Percentiles rank a stretch among this genome's conserved stretches.
Conservation (phyloP, 495 filamentous ascomycete genomes). For the Xylaria palmicola region DNA sequence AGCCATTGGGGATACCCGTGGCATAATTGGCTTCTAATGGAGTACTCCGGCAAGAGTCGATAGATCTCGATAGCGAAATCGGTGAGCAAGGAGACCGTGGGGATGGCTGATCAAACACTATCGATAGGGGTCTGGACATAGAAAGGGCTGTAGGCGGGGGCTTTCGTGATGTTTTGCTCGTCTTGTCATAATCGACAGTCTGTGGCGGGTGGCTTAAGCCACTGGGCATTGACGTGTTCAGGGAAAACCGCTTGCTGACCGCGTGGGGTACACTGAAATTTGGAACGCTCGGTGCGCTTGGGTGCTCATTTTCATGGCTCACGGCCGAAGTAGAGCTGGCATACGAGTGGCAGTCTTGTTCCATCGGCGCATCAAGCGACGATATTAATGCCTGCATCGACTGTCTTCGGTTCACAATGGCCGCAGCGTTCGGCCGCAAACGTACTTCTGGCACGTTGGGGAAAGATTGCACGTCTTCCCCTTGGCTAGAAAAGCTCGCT, state of each 20-base stretch:
- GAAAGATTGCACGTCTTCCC: slow-evolving; percentile 34
- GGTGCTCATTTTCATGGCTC: slow-evolving; percentile 20
- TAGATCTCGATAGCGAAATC: slow-evolving; percentile 3
- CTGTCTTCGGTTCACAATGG: slow-evolving; percentile 52
- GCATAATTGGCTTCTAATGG: background rate
- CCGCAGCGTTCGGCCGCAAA: slow-evolving; percentile 50
- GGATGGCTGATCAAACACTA: slow-evolving; percentile 50
- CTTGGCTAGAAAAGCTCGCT: slow-evolving; percentile 42
- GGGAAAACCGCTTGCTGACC: slow-evolving; percentile 42
- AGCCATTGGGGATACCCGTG: slow-evolving; percentile 1
- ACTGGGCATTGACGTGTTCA: slow-evolving; percentile 21
- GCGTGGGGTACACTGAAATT: slow-evolving; percentile 52
- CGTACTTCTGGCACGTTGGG: slow-evolving; percentile 32
- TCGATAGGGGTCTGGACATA: slow-evolving; percentile 47
- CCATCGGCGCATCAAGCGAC: slow-evolving; percentile 36
- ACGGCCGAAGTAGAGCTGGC: slow-evolving; percentile 6
- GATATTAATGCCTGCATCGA: slow-evolving; percentile 52
- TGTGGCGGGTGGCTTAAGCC: slow-evolving; percentile 13
- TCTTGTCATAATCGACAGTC: slow-evolving; percentile 16
- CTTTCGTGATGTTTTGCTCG: slow-evolving; percentile 31
- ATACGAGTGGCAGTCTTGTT: slow-evolving; percentile 14
- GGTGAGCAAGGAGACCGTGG: slow-evolving; percentile 28
- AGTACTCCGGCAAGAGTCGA: slow-evolving; percentile 10
- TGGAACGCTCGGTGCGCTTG: slow-evolving; percentile 30
- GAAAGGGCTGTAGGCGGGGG: slow-evolving; percentile 41